Percentiles rank a stretch among this genome's conserved stretches.
Evolutionary conservation across 257 asterid genomes (phyloP).

Genomic region (Cruciata laevipes): DNA sequence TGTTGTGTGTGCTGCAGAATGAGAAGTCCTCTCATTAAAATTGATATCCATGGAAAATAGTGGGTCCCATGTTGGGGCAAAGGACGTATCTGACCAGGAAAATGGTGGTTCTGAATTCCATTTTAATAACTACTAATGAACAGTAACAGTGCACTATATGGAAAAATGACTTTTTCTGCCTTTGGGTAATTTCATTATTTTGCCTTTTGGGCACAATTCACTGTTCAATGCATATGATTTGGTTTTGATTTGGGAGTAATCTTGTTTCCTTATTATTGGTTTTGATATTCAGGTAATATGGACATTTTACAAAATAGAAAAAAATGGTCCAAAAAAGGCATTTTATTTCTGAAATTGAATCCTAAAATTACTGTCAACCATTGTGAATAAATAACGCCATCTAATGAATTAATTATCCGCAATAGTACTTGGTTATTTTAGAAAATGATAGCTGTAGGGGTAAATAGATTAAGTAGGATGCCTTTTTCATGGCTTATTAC

Average conservation of each 20-base stretch:
- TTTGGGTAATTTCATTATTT: background rate
- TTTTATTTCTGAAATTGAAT: background rate
- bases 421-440: background rate
- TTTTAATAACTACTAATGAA: conserved; percentile 6
- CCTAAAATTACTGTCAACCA: background rate
- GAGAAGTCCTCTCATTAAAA: background rate
- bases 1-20: background rate
- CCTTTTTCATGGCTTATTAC: background rate
- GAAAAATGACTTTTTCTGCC: background rate
- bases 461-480: background rate
- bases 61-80: conserved; percentile 24
- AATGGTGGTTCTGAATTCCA: conserved; percentile 16
- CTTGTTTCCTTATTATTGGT: background rate
- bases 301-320: no score
- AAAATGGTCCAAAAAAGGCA: no score
- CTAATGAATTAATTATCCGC: background rate
- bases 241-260: background rate
- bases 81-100: conserved; percentile 32
- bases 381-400: background rate
- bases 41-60: conserved; percentile 10
- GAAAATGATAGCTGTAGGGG: background rate
- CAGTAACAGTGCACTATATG: background rate
- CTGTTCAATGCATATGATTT: conserved; percentile 1
- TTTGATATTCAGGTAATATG: no score
- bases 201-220: background rate